Conservation (phyloP, 768 basidiomycete genomes). For the Collybiopsis luxurians region DNA sequence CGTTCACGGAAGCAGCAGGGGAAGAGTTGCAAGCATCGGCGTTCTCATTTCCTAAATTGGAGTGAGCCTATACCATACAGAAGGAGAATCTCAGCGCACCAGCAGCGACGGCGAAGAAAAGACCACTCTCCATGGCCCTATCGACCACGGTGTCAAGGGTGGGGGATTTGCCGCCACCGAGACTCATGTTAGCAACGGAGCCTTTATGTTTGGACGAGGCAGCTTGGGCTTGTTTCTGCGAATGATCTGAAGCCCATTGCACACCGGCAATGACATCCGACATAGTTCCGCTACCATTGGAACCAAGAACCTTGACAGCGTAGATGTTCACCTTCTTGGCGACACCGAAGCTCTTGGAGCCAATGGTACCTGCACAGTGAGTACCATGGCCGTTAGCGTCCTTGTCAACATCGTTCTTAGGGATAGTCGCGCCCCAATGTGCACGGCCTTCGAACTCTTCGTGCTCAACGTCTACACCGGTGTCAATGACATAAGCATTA, state of each 20-base stretch:
- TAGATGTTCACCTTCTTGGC: constrained; percentile 89
- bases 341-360: constrained; percentile 90
- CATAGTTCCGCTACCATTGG: constrained; percentile 93
- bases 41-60: constrained; percentile 67
- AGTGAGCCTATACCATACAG: background rate
- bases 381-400: constrained; percentile 97
- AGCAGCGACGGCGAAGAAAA: constrained; percentile 97
- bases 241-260: constrained; percentile 62
- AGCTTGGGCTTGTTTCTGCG: constrained; percentile 58
- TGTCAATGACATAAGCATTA: constrained; percentile 86
- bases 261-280: constrained; percentile 91
- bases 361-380: constrained; percentile 95
- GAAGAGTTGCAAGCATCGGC: constrained; percentile 91
- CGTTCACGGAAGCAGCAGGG: constrained; percentile 84
- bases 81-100: constrained; percentile 43
- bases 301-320: constrained; percentile 93
- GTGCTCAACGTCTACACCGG: constrained; percentile 86
- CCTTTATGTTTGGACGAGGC: constrained; percentile 88
- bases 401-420: constrained; percentile 75
- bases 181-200: constrained; percentile 95
- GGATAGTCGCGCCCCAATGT: constrained; percentile 91
- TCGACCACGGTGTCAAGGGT: constrained; percentile 86
- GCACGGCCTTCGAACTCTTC: constrained; percentile 88
- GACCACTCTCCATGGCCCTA: constrained; percentile 74
- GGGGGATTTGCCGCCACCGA: constrained; percentile 91